Percentiles rank a stretch among this genome's conserved stretches.
Evolutionary conservation across 495 filamentous ascomycete genomes (phyloP).

Genomic region (Paragyromitra xinjiangensis): DNA sequence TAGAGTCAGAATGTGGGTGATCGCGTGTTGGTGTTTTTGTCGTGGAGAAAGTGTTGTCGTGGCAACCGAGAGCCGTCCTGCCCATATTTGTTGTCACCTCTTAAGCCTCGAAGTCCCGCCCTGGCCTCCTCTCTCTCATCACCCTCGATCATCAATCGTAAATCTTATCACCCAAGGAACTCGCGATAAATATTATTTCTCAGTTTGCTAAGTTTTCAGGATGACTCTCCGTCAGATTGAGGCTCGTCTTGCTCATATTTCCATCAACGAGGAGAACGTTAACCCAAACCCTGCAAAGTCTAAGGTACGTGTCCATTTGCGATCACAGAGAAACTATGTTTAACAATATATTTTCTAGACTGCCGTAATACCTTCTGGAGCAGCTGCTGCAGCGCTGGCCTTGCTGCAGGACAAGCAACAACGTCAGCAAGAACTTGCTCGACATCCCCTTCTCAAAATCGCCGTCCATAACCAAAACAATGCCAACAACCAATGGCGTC

Average conservation of each 20-base stretch:
- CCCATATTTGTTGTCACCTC: constrained; percentile 49
- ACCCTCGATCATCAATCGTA: constrained; percentile 70
- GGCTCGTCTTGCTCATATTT: constrained; percentile 80
- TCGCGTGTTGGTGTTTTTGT: constrained; percentile 15
- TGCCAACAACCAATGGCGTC: constrained; percentile 63
- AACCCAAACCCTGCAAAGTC: constrained; percentile 69
- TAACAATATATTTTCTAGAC: constrained; percentile 61
- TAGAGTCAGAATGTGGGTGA: constrained; percentile 3
- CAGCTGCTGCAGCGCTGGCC: constrained; percentile 63
- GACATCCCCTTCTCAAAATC: constrained; percentile 72
- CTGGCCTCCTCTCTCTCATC: constrained; percentile 65
- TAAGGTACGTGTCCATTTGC: constrained; percentile 66
- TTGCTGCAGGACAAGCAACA: constrained; percentile 66
- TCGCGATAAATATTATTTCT: not conserved
- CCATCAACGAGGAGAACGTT: constrained; percentile 80
- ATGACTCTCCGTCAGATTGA: constrained; percentile 74
- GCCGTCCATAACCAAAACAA: constrained; percentile 78
- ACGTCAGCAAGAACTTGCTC: constrained; percentile 40
- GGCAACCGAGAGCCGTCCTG: constrained; percentile 35
- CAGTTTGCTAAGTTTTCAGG: constrained; percentile 1
- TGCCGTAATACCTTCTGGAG: constrained; percentile 62
- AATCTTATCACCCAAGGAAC: constrained; percentile 66
- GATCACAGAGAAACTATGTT: constrained; percentile 56
- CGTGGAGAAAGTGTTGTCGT: constrained; percentile 38
- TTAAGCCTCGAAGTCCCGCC: constrained; percentile 59